Percentiles rank a stretch among this genome's conserved stretches.
Evolutionary conservation across 2,329 filamentous ascomycete species (phyloP).

Genomic region (Beauveria scarabaeidicola): DNA sequence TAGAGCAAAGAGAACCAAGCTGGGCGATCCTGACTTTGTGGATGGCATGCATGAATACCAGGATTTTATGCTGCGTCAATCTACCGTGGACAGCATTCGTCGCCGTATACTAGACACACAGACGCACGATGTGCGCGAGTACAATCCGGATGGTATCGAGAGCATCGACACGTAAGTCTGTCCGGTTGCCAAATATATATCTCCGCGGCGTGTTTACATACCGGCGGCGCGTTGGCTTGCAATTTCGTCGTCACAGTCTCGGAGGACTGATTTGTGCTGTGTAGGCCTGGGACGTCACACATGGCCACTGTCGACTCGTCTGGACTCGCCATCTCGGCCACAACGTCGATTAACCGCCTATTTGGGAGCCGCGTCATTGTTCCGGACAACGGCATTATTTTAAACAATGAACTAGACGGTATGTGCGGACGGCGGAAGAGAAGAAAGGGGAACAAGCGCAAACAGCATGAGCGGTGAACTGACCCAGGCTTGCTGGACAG

Average conservation of each 20-base stretch:
- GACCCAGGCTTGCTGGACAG: background rate
- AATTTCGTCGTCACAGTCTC: background rate
- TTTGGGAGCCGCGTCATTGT: slow-evolving; percentile 71
- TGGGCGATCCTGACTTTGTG: slow-evolving; percentile 72
- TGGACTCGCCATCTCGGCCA: slow-evolving; percentile 66
- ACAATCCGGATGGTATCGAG: slow-evolving; percentile 38
- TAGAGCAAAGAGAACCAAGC: slow-evolving; percentile 45
- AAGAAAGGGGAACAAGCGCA: background rate
- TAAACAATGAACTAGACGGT: slow-evolving; percentile 53
- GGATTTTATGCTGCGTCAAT: slow-evolving; percentile 53
- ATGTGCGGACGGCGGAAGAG: background rate
- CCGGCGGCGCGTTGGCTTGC: background rate
- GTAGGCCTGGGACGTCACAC: slow-evolving; percentile 59
- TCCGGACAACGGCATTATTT: slow-evolving; percentile 72
- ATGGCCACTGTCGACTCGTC: slow-evolving; percentile 58
- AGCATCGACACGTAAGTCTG: slow-evolving; percentile 38
- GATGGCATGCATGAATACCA: slow-evolving; percentile 51
- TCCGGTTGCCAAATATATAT: no score
- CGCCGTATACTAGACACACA: slow-evolving; percentile 33
- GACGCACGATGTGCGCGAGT: slow-evolving; percentile 32
- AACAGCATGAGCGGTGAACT: background rate
- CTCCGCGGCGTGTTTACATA: background rate
- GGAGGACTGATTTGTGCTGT: background rate
- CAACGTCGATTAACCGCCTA: slow-evolving; percentile 71
- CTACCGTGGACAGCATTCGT: slow-evolving; percentile 44